phyloP scores from a whole-genome alignment of 179 eudicot genomes.

The Spergularia azorica region DNA sequence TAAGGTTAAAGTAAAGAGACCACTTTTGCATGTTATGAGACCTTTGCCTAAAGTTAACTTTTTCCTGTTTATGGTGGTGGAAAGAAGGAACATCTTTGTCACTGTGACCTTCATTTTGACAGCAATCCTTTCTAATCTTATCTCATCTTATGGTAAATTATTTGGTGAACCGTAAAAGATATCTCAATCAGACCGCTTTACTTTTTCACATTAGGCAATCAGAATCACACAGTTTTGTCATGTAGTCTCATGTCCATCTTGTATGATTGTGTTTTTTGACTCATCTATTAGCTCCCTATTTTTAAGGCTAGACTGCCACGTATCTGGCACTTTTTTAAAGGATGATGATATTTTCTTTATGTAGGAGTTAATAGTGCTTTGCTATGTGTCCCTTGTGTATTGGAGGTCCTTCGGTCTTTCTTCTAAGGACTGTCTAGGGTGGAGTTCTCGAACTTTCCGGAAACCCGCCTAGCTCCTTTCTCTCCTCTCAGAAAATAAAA shows the following conservation, averaged over 20 bases:
- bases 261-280: conserved; percentile 35
- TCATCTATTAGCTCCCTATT: conserved; percentile 20
- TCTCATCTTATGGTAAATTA: background rate
- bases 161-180: background rate
- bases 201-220: conserved; percentile 15
- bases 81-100: conserved; percentile 31
- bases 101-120: conserved; percentile 1
- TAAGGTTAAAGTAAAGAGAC: conserved; percentile 24
- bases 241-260: conserved; percentile 25
- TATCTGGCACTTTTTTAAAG: conserved; percentile 22
- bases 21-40: conserved; percentile 29
- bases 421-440: no score
- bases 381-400: background rate
- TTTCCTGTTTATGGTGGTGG: conserved; percentile 26
- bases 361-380: conserved; percentile 15
- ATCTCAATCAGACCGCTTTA: conserved; percentile 15
- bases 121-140: conserved; percentile 14
- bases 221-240: conserved; percentile 26
- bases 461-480: no score
- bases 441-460: no score
- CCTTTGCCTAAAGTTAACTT: conserved; percentile 40
- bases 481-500: no score
- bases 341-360: conserved; percentile 15
- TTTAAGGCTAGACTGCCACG: conserved; percentile 11
- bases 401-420: conserved; percentile 3